Evolutionary conservation across 106 monocot genomes (phyloP), one percentile per base, ranked within the genome.

Genomic region (Ottelia alismoides): DNA sequence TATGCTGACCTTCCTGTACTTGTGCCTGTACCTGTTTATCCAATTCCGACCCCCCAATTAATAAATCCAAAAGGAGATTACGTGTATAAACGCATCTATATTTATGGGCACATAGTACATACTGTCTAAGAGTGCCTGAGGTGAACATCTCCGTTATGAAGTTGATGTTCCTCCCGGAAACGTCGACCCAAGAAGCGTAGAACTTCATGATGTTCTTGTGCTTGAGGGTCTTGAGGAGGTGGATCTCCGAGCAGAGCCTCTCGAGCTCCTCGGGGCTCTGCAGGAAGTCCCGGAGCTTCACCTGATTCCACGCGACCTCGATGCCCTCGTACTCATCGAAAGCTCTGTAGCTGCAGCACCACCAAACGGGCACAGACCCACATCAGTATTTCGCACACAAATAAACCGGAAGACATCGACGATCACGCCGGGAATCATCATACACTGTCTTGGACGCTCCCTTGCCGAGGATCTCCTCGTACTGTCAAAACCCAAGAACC

Each of bases 241-340:
- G 93, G 64, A 94, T 94, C 81, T 94, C 93, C 49, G 84, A 88
- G 51, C 80, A 94, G 27, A 94, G 80, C 57, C 93, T 70, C 78
- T 94, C 88, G 14, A 87, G 67, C 66, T 87, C 92, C 51, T 77
- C 72, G 45, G 81, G 94, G 50, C 84, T 76, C 53, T 96, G 94
- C 17, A 96, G 84, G 46, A 88, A 96, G 23, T 74, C 59, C 27
- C 84, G 71, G 22, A 94, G 78, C 74, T 87, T 80, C 64, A 94
- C 93, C 58, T 94, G 93, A 56, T 94, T 94, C 93, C 93, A 94
- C 10, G 93, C 93, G 0, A 94, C 84, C 71, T 94, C 93, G 20
- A 88, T 94, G 63, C 93, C 93, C 71, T 88, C 78, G 29, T 83
- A 80, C 80, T 88, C 35, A 32, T 81, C 28, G 82, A 67, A 63